phyloP scores from a whole-genome alignment of 1,284 basidiomycete species.

The Apiotrichum siamense region DNA sequence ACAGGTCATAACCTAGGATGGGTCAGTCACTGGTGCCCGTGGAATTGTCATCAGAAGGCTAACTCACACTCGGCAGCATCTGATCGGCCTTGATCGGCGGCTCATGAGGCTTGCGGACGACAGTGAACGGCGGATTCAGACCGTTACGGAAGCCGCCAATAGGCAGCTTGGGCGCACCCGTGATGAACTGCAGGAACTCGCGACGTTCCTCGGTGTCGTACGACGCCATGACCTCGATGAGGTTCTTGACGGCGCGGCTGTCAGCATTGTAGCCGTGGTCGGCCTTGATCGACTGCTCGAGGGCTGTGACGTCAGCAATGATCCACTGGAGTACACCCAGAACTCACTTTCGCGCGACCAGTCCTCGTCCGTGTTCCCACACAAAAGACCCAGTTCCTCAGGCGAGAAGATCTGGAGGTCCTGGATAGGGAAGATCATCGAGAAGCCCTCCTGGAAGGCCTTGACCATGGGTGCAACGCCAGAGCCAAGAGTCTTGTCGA shows the following conservation, averaged over 20 bases:
- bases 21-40: too few relatives aligned
- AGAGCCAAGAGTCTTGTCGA: constrained; percentile 68
- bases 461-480: constrained; percentile 69
- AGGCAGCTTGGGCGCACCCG: constrained; percentile 86
- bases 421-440: constrained; percentile 84
- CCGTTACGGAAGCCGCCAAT: constrained; percentile 90
- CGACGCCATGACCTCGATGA: constrained; percentile 78
- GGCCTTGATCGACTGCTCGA: constrained; percentile 85
- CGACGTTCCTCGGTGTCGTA: constrained; percentile 70
- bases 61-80: constrained; percentile 78
- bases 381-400: constrained; percentile 87
- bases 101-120: constrained; percentile 95
- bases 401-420: constrained; percentile 88
- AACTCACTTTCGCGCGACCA: constrained; percentile 80
- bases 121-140: constrained; percentile 87
- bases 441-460: constrained; percentile 84
- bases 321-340: not conserved
- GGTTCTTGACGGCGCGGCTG: constrained; percentile 77
- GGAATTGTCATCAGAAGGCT: not conserved
- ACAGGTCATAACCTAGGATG: constrained; percentile 19
- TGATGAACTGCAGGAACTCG: constrained; percentile 92
- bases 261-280: constrained; percentile 98
- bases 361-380: constrained; percentile 91
- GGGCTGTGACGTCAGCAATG: constrained; percentile 52
- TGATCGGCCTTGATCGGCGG: constrained; percentile 82